Percentiles rank a stretch among this genome's conserved stretches.
These are phyloP conservation scores for Ramalina peruviana DNA, from an alignment of 495 filamentous ascomycete species.

Conservation along the genomic window DNA sequence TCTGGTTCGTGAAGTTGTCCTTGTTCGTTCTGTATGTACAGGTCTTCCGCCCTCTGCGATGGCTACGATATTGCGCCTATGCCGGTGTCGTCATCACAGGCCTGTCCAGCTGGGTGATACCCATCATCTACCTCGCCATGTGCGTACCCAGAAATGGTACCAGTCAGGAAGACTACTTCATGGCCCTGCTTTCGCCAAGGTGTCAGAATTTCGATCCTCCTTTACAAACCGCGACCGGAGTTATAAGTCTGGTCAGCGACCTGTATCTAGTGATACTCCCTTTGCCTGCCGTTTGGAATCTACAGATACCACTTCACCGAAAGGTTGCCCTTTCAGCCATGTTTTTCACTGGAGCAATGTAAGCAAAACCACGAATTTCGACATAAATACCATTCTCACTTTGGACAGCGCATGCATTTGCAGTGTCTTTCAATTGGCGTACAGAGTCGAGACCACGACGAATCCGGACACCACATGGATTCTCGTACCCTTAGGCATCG, in stretches of 20 bases:
- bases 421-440: too few relatives aligned
- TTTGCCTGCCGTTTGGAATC: conserved; percentile 10
- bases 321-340: too few relatives aligned
- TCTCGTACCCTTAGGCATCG: too few relatives aligned
- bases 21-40: conserved; percentile 1
- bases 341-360: too few relatives aligned
- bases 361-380: too few relatives aligned
- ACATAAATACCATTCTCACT: too few relatives aligned
- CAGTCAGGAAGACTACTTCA: background rate
- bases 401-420: too few relatives aligned
- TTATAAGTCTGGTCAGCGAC: conserved; percentile 12
- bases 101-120: background rate
- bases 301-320: too few relatives aligned
- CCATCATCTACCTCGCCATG: background rate
- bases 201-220: background rate
- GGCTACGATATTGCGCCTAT: background rate
- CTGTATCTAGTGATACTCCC: conserved; percentile 15
- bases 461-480: too few relatives aligned
- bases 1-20: conserved; percentile 1
- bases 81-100: background rate
- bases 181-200: background rate
- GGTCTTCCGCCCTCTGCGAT: conserved; percentile 5
- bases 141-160: background rate
- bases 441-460: too few relatives aligned
- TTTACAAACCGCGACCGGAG: conserved; percentile 1